Conservation (phyloP, 768 basidiomycete species). For the Piloderma croceum region DNA sequence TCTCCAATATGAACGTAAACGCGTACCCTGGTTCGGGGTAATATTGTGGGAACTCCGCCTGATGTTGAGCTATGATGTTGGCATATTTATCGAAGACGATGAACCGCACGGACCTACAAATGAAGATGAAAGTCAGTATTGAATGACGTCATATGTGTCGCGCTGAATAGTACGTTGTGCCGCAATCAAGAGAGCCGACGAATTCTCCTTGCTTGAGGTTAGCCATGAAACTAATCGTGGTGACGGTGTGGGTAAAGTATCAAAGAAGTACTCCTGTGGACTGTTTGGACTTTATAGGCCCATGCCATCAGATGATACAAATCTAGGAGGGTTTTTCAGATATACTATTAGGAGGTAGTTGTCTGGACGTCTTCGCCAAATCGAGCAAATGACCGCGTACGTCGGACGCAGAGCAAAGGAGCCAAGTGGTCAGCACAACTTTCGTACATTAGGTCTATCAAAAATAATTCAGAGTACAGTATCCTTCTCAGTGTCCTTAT, state of each 20-base stretch:
- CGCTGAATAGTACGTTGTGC: constrained; percentile 70
- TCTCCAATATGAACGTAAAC: neutral
- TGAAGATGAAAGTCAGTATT: constrained; percentile 2
- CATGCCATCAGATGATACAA: too few relatives aligned
- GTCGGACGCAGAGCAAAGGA: too few relatives aligned
- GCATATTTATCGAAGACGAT: constrained; percentile 87
- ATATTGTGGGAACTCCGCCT: constrained; percentile 92
- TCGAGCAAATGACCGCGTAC: too few relatives aligned
- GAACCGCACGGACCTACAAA: constrained; percentile 76
- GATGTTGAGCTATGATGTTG: constrained; percentile 82
- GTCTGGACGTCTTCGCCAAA: too few relatives aligned
- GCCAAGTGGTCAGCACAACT: too few relatives aligned
- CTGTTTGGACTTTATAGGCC: too few relatives aligned
- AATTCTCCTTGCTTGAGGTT: constrained; percentile 65
- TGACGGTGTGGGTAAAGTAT: neutral
- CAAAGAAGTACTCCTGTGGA: neutral
- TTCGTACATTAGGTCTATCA: too few relatives aligned
- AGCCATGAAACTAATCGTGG: neutral
- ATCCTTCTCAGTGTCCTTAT: neutral
- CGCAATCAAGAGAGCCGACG: constrained; percentile 90
- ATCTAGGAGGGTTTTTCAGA: too few relatives aligned
- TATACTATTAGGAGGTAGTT: too few relatives aligned
- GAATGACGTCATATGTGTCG: neutral
- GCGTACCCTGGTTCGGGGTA: constrained; percentile 79
- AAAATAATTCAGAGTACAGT: neutral